These are phyloP conservation scores for Santalum album DNA, from an alignment of 164 flowering plant genomes.

Conservation along the genomic window DNA sequence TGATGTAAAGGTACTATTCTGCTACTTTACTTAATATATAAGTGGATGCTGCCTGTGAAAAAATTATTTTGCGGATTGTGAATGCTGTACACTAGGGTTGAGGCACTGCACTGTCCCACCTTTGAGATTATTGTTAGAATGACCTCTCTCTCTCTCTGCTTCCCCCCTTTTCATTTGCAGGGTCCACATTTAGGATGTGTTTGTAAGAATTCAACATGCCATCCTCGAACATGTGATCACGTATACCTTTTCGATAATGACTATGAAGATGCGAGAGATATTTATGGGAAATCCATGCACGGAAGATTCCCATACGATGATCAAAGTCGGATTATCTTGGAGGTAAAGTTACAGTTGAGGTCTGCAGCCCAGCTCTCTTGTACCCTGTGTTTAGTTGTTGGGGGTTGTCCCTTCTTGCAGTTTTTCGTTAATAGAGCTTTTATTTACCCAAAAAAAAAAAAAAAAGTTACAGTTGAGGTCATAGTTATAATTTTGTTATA, in stretches of 20 bases:
- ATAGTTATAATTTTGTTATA: no score
- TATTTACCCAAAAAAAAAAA: no score
- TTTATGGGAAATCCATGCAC: constrained; percentile 63
- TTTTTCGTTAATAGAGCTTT: no score
- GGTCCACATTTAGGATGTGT: constrained; percentile 75
- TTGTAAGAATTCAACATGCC: constrained; percentile 51
- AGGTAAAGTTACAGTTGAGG: constrained; percentile 36
- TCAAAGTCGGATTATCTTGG: constrained; percentile 62
- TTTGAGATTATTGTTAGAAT: no score
- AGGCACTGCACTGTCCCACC: no score
- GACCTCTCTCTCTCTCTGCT: background rate
- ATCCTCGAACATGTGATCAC: constrained; percentile 75
- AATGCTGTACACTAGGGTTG: background rate
- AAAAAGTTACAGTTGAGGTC: no score
- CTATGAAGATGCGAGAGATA: constrained; percentile 81
- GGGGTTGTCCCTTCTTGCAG: no score
- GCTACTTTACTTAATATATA: background rate
- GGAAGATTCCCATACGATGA: constrained; percentile 91
- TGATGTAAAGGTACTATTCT: constrained; percentile 49
- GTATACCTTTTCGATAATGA: constrained; percentile 89
- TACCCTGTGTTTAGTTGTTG: no score
- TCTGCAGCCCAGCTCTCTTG: no score
- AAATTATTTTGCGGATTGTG: no score
- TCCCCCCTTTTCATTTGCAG: constrained; percentile 28
- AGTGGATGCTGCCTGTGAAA: background rate